phyloP scores from a whole-genome alignment of 2,329 filamentous ascomycete species.

The Colletotrichum agaves region DNA sequence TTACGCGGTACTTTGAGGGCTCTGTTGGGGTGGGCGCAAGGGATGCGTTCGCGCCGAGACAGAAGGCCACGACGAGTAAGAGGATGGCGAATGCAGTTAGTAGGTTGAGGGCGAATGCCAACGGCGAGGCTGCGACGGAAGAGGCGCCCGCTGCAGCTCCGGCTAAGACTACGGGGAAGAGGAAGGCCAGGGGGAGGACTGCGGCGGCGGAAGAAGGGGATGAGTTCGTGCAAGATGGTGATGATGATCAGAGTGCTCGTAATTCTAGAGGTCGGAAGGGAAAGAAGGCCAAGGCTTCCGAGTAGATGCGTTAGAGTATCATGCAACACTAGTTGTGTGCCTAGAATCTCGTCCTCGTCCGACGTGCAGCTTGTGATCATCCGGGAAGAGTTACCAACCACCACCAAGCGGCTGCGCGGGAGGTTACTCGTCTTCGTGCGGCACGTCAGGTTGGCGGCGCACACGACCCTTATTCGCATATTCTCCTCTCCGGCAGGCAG shows the following conservation, averaged over 20 bases:
- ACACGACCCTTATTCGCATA: too few species aligned
- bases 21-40: conserved; percentile 73
- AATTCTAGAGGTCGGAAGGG: conserved; percentile 4
- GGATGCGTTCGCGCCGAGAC: conserved; percentile 76
- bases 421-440: too few species aligned
- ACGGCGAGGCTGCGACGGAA: conserved; percentile 38
- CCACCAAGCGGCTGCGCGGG: too few species aligned
- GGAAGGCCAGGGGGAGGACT: conserved; percentile 25
- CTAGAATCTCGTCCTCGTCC: not conserved
- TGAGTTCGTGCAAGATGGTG: conserved; percentile 2
- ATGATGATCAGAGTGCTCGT: conserved; percentile 1
- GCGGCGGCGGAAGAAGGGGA: conserved; percentile 11
- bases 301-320: not conserved
- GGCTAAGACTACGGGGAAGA: conserved; percentile 24
- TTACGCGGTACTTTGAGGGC: conserved; percentile 91
- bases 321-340: not conserved
- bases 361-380: not conserved
- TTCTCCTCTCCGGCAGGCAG: too few species aligned
- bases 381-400: too few species aligned
- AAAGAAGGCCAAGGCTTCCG: conserved; percentile 34
- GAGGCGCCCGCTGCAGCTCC: not conserved
- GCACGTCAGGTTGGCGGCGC: too few species aligned
- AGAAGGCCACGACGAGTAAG: conserved; percentile 73
- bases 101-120: conserved; percentile 69
- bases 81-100: conserved; percentile 81